These are phyloP conservation scores for Curvularia spicifera DNA, from an alignment of 2,329 filamentous ascomycete species.

Conservation along the genomic window DNA sequence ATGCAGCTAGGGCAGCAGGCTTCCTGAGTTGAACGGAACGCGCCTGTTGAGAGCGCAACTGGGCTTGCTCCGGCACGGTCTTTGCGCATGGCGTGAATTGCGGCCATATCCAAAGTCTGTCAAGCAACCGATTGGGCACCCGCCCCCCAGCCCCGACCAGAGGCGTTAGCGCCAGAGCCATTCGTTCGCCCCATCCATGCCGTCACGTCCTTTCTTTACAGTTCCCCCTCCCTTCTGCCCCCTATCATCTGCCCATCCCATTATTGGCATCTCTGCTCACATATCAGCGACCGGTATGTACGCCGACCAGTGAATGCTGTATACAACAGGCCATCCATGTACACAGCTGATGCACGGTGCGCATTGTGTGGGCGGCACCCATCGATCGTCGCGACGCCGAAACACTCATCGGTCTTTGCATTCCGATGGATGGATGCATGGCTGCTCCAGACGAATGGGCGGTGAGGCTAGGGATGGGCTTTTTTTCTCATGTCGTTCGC, in stretches of 20 bases:
- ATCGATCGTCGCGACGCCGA: slow-evolving; percentile 6
- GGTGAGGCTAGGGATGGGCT: slow-evolving; percentile 1
- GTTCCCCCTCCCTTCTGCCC: not conserved
- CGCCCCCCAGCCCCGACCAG: slow-evolving; percentile 15
- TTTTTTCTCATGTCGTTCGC: slow-evolving; percentile 6
- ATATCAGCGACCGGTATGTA: not conserved
- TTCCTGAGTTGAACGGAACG: slow-evolving; percentile 19
- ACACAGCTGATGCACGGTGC: slow-evolving; percentile 2
- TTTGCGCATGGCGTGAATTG: slow-evolving; percentile 16
- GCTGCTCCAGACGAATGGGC: slow-evolving; percentile 6
- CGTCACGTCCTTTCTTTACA: not conserved
- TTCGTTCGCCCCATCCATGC: not conserved
- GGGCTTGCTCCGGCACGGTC: slow-evolving; percentile 16
- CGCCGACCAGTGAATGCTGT: not conserved
- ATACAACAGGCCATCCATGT: slow-evolving; percentile 1
- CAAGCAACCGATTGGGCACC: slow-evolving; percentile 10
- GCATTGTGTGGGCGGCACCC: slow-evolving; percentile 7
- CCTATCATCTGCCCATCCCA: not conserved
- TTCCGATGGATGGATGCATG: slow-evolving; percentile 4
- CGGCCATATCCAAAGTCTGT: slow-evolving; percentile 16
- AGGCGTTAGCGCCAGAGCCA: slow-evolving; percentile 2
- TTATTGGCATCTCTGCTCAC: not conserved
- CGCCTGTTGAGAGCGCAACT: slow-evolving; percentile 11
- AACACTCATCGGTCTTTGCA: slow-evolving; percentile 4
- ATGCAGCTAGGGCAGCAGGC: slow-evolving; percentile 26